Base-by-base conservation (phyloP, 306 rosid genomes). In the Cicer judaicum region DNA sequence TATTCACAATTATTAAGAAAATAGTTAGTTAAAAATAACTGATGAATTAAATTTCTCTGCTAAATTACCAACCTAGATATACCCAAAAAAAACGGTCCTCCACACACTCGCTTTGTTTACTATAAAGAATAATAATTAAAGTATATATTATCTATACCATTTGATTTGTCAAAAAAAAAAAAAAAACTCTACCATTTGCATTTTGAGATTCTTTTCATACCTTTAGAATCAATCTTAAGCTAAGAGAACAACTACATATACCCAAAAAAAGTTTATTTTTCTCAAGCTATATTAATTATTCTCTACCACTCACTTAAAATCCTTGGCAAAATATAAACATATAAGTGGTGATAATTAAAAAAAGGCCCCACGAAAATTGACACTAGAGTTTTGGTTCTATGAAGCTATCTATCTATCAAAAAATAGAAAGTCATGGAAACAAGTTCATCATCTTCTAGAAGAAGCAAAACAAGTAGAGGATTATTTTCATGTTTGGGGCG, bases 401-500 rank as follows among this genome's bases (percentile, higher is more conserved):
- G 79, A 66, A 76, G 76, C 73, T 57, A 29, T 46, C 52, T 41
- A 9, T 8, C 49, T 44, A 29, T 29, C 18, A 13, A 14, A 9
- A 55, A n/a, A 2, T 19, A 64, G 34, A 40, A 11, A 61, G 56
- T 15, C 2, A 88, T 87, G 93, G 89, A 89, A 49, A 83, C 55
- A 76, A 78, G 56, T 67, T 49, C 85, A 46, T 73, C 91, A 61
- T 82, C 87, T 29, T 38, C 64, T 53, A 53, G 13, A 54, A 63
- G 76, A 62, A 60, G 43, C 65, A 72, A 64, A 57, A 72, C 69
- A 53, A 18, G 63, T 10, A 68, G 71, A 0, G 87, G 79, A 75
- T 29, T 24, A 43, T 41, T 84, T 80, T 93, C 97, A n/a, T 88
- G 91, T 62, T 93, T 93, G 96, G 88, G 87, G n/a, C 12, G 81